phyloP scores from a whole-genome alignment of 2,329 filamentous ascomycete species.

The Ophiocordyceps camponoti-leonardi region DNA sequence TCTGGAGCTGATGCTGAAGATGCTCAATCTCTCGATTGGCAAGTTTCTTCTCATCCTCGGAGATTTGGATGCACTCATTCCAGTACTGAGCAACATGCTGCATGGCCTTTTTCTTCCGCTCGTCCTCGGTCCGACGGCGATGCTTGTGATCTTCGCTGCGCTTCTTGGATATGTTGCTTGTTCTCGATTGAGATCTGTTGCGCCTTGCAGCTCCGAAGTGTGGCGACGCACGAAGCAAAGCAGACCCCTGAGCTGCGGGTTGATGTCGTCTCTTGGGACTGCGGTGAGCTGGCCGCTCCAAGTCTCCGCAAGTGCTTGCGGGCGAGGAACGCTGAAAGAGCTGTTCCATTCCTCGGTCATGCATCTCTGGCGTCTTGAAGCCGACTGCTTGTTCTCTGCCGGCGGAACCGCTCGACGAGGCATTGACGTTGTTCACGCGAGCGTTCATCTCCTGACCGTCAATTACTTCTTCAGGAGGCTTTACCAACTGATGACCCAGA shows the following conservation, averaged over 20 bases:
- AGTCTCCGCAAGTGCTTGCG: slow-evolving; percentile 13
- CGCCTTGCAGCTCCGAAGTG: not conserved
- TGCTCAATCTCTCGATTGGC: slow-evolving; percentile 10
- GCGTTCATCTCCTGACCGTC: not conserved
- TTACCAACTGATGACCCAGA: not conserved
- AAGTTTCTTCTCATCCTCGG: slow-evolving; percentile 11
- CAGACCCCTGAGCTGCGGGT: not conserved
- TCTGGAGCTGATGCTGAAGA: slow-evolving; percentile 9
- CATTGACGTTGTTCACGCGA: not conserved
- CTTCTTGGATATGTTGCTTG: slow-evolving; percentile 17
- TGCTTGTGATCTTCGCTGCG: slow-evolving; percentile 6
- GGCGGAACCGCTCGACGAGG: not conserved
- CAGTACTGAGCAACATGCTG: slow-evolving; percentile 13
- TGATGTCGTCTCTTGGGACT: slow-evolving; percentile 4
- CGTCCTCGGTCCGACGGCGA: slow-evolving; percentile 3
- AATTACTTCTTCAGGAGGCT: not conserved
- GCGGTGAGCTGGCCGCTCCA: slow-evolving; percentile 11
- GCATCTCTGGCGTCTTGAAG: not conserved
- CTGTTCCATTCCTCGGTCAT: not conserved
- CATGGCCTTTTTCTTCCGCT: slow-evolving; percentile 14
- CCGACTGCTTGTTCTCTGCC: not conserved
- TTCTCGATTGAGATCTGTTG: slow-evolving; percentile 10
- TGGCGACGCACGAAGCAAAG: not conserved
- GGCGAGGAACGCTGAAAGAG: slow-evolving; percentile 4
- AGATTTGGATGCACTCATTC: slow-evolving; percentile 16